Base-by-base conservation (phyloP, 2,329 filamentous ascomycete species). In the Penicillium sp. region DNA sequence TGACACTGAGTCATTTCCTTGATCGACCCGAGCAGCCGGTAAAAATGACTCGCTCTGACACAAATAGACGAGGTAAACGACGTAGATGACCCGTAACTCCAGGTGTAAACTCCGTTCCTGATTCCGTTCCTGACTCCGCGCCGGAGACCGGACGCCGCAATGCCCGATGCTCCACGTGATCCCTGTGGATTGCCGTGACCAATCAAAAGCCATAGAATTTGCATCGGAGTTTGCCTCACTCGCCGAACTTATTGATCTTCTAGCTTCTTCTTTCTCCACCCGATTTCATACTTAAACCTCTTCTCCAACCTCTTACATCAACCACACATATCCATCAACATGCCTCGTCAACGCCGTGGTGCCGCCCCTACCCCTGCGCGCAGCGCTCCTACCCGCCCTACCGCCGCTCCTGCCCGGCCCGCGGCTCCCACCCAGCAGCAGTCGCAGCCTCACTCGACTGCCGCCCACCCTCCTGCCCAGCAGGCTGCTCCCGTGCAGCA, bases 301-400 rank as follows among this genome's bases (percentile, higher is more conserved):
- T 56, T 43, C 51, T 58, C 63, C 61, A 50, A 57, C 57, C 61
- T 52, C 52, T 32, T 60, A 52, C 45, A 42, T 43, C 43, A 47
- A 24, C 53, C 38, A 57, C 43, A 54, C 29, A 65, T 53, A 59
- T 24, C 29, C 57, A 57, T 58, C 73, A 82, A 75, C 56, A 93
- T 93, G 90, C 78, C 90, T 88, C 90, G 90, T 78, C 86, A 90
- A 82, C 84, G 87, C 74, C 85, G 88, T 77, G 80, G 83, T 77
- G 84, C 79, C 71, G 81, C 74, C 54, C 71, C 71, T 75, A 75
- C 76, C 74, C 71, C 77, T 67, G 71, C 76, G 69, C 73, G 75
- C 69, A 81, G 84, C 72, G 83, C 86, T 63, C 85, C 86, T 59
- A 74, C 84, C 61, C 87, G 89, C 69, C 89, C 90, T 67, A 84